phyloP scores from a whole-genome alignment of 176 grass and related monocot species.

The Saccharum spontaneum region DNA sequence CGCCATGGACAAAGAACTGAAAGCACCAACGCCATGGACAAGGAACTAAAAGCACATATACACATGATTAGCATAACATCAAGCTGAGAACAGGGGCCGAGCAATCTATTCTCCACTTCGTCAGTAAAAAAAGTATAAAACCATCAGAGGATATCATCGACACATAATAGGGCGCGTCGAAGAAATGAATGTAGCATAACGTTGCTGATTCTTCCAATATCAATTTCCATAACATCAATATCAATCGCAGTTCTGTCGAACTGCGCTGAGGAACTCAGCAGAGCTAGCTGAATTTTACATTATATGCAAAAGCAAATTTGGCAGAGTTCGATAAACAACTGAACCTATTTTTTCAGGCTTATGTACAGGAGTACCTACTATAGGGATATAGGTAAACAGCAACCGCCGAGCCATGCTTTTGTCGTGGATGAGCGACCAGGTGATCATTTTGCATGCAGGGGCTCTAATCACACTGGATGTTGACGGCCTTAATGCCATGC shows the following conservation, averaged over 20 bases:
- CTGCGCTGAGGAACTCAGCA: constrained; percentile 12
- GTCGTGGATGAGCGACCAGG: background rate
- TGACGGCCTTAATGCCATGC: background rate
- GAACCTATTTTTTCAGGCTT: constrained; percentile 37
- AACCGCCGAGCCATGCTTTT: background rate
- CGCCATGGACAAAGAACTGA: too few species aligned
- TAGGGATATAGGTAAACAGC: constrained; percentile 24
- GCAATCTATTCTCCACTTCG: background rate
- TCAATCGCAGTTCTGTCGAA: constrained; percentile 24
- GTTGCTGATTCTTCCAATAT: constrained; percentile 30
- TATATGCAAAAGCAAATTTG: constrained; percentile 43
- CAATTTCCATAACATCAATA: constrained; percentile 16
- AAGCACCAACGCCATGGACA: background rate
- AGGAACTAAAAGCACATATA: background rate
- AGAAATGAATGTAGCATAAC: background rate
- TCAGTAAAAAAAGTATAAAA: background rate
- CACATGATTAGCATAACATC: background rate
- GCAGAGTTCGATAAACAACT: constrained; percentile 23
- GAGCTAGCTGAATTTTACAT: constrained; percentile 41
- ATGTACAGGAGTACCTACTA: constrained; percentile 50
- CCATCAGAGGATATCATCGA: background rate
- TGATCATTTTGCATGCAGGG: background rate
- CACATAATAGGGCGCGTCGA: background rate
- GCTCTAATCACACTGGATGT: background rate
- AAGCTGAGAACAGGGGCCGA: background rate